Percentiles rank a stretch among this genome's conserved stretches.
Conservation (phyloP, 768 basidiomycete species). For the Boletus fagicola region DNA sequence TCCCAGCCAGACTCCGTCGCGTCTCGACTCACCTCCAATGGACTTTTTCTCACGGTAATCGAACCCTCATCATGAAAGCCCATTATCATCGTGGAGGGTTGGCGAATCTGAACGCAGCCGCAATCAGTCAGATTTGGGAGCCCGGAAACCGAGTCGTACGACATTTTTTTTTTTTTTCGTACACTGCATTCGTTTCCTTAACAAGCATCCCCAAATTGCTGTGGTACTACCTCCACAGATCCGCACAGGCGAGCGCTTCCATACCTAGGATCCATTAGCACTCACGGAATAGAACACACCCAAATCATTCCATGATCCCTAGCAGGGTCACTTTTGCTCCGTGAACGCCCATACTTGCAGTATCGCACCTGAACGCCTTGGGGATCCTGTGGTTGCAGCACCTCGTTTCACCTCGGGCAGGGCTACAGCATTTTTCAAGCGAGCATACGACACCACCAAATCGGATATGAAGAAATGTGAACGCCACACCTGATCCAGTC, state of each 20-base stretch:
- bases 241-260: neutral
- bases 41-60: slow-evolving; percentile 7
- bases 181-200: neutral
- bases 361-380: neutral
- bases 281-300: slow-evolving; percentile 2
- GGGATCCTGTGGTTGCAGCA: slow-evolving; percentile 2
- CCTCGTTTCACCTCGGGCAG: slow-evolving; percentile 22
- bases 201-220: neutral
- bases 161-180: neutral
- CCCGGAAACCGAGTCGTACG: neutral
- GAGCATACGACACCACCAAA: neutral
- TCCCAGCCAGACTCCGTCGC: neutral
- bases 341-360: neutral
- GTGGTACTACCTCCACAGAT: slow-evolving; percentile 7
- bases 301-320: neutral
- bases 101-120: slow-evolving; percentile 12
- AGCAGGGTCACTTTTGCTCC: neutral
- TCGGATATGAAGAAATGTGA: slow-evolving; percentile 8
- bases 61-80: neutral
- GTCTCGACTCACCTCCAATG: neutral
- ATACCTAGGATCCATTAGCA: neutral
- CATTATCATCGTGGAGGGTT: neutral
- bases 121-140: neutral
- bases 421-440: neutral
- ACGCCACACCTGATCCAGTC: slow-evolving; percentile 8